phyloP scores from a whole-genome alignment of 2,329 filamentous ascomycete genomes.

The Aspergillus sp. region DNA sequence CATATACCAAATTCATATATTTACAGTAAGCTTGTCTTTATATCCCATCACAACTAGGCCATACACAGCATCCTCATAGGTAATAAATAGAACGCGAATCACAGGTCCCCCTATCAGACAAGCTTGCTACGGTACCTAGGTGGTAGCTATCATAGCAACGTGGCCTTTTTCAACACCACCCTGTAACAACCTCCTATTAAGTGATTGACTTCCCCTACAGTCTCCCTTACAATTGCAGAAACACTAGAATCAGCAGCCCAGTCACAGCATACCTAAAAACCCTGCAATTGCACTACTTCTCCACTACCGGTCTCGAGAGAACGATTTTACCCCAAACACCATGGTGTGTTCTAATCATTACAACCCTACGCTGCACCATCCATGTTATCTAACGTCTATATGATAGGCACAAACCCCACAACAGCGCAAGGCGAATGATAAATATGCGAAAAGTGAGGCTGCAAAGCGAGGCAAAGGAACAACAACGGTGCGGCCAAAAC shows the following conservation, averaged over 20 bases:
- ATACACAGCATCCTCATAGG: neutral
- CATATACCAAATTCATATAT: too few species aligned
- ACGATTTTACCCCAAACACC: neutral
- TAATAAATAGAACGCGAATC: neutral
- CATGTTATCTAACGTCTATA: neutral
- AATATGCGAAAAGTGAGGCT: conserved; percentile 59
- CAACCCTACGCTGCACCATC: neutral
- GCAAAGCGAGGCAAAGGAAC: conserved; percentile 59
- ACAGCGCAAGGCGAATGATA: conserved; percentile 64
- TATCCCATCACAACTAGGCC: too few species aligned
- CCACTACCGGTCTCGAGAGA: neutral
- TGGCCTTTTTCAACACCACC: neutral
- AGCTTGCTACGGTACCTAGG: neutral
- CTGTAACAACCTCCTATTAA: neutral
- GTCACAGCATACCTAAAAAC: neutral
- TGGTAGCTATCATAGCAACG: neutral
- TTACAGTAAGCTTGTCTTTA: too few species aligned
- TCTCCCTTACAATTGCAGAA: neutral
- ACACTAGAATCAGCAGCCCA: too few species aligned
- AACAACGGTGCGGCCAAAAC: conserved; percentile 46
- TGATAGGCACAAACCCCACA: conserved; percentile 62
- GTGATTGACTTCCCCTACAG: neutral
- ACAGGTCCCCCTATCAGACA: neutral
- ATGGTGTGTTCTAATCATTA: neutral
- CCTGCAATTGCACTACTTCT: neutral